Evolutionary conservation across 352 stramenopile species (phyloP).

Genomic region (Phytophthora europaea): DNA sequence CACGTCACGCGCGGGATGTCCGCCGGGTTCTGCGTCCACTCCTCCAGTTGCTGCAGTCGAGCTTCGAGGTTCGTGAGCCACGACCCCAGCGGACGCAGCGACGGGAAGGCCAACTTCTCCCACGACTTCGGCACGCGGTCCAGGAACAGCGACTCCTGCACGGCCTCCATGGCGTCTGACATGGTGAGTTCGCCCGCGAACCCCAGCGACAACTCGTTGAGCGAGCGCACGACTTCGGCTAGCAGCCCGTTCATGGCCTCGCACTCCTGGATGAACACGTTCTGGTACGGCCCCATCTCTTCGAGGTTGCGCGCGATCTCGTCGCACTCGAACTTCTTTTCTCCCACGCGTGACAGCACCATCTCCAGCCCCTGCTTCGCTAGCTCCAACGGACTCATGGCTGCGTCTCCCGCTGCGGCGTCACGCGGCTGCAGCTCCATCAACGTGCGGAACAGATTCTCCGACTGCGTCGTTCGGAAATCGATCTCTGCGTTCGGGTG

Average conservation of each 20-base stretch:
- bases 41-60: constrained; percentile 95
- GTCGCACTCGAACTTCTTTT: constrained; percentile 98
- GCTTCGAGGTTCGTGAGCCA: constrained; percentile 96
- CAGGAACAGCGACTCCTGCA: constrained; percentile 95
- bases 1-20: constrained; percentile 98
- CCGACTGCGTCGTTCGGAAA: constrained; percentile 97
- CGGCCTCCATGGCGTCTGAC: constrained; percentile 97
- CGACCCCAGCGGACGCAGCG: constrained; percentile 87
- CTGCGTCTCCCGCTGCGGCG: constrained; percentile 84
- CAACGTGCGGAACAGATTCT: constrained; percentile 96
- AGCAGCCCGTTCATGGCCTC: constrained; percentile 98
- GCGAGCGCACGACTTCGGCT: constrained; percentile 95
- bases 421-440: constrained; percentile 97
- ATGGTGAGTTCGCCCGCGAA: constrained; percentile 98
- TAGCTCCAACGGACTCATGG: constrained; percentile 94
- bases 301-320: constrained; percentile 95
- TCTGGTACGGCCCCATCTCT: constrained; percentile 96
- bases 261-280: constrained; percentile 99
- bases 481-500: constrained; percentile 99
- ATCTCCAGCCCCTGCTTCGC: constrained; percentile 92
- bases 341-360: constrained; percentile 95
- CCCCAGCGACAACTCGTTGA: constrained; percentile 97
- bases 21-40: constrained; percentile 97
- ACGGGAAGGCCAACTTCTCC: constrained; percentile 97
- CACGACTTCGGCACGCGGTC: constrained; percentile 95